phyloP scores from a whole-genome alignment of 2,329 filamentous ascomycete species.

The Pyrenophora seminiperda region DNA sequence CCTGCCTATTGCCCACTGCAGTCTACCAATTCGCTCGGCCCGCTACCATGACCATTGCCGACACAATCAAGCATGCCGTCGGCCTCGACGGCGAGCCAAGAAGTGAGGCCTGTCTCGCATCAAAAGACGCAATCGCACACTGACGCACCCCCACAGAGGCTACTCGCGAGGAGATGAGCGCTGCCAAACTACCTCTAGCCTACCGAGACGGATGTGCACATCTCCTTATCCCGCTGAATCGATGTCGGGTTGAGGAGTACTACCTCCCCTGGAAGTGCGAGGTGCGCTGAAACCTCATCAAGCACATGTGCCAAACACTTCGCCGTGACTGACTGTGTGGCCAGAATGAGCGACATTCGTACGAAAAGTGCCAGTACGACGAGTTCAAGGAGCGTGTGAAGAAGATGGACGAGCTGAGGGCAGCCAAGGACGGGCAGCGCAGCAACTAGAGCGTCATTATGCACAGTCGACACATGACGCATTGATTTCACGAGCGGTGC shows the following conservation, averaged over 20 bases:
- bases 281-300: conserved; percentile 61
- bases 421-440: conserved; percentile 78
- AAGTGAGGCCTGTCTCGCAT: conserved; percentile 37
- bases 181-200: conserved; percentile 81
- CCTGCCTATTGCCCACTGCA: conserved; percentile 32
- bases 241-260: conserved; percentile 88
- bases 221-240: conserved; percentile 93
- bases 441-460: conserved; percentile 67
- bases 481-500: conserved; percentile 3
- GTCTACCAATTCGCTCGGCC: conserved; percentile 12
- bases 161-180: conserved; percentile 90
- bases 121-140: conserved; percentile 27
- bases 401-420: conserved; percentile 97
- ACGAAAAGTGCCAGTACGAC: conserved; percentile 99
- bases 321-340: conserved; percentile 21
- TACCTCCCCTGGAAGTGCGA: conserved; percentile 98
- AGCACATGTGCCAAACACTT: neutral
- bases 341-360: conserved; percentile 93
- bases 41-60: conserved; percentile 50
- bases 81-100: conserved; percentile 48
- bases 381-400: conserved; percentile 98
- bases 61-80: conserved; percentile 56
- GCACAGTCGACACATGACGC: neutral
- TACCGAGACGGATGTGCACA: conserved; percentile 97
- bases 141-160: conserved; percentile 62